These are phyloP conservation scores for Neoboletus brunneissimus DNA, from an alignment of 768 basidiomycete species.

Conservation along the genomic window DNA sequence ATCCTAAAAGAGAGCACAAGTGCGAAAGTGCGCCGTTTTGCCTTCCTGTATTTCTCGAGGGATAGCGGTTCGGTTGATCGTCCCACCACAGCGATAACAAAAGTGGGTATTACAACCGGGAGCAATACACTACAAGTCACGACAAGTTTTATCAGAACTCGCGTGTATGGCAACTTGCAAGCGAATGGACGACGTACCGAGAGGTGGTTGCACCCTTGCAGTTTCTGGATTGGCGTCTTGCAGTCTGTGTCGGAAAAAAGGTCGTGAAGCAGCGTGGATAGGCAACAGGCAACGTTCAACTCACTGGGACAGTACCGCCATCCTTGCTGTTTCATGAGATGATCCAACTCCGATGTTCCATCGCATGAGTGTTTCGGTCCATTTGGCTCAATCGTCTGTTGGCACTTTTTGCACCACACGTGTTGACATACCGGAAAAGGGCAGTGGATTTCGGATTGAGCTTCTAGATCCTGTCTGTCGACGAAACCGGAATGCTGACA, in stretches of 20 bases:
- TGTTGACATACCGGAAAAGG: constrained; percentile 48
- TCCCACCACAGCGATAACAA: constrained; percentile 48
- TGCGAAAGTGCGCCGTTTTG: constrained; percentile 33
- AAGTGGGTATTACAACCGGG: constrained; percentile 60
- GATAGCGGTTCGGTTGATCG: constrained; percentile 42
- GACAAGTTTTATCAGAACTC: neutral
- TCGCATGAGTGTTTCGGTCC: constrained; percentile 56
- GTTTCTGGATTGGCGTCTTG: constrained; percentile 50
- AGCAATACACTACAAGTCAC: constrained; percentile 42
- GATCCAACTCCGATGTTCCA: constrained; percentile 50
- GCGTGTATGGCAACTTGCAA: too few species aligned
- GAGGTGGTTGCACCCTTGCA: constrained; percentile 56
- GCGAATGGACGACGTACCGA: constrained; percentile 38
- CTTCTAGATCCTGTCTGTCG: constrained; percentile 46
- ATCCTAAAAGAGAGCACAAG: constrained; percentile 27
- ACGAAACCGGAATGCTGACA: constrained; percentile 51
- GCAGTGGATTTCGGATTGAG: constrained; percentile 43
- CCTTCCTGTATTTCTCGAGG: constrained; percentile 32
- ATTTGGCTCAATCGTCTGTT: constrained; percentile 35
- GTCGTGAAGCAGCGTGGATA: neutral
- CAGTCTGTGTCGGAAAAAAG: constrained; percentile 32
- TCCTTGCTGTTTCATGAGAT: constrained; percentile 48
- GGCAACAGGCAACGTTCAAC: constrained; percentile 1
- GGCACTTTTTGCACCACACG: constrained; percentile 61
- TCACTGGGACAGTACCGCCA: constrained; percentile 65